These are phyloP conservation scores for Fagopyrum esculentum DNA, from an alignment of 148 eudicot species.

Conservation along the genomic window DNA sequence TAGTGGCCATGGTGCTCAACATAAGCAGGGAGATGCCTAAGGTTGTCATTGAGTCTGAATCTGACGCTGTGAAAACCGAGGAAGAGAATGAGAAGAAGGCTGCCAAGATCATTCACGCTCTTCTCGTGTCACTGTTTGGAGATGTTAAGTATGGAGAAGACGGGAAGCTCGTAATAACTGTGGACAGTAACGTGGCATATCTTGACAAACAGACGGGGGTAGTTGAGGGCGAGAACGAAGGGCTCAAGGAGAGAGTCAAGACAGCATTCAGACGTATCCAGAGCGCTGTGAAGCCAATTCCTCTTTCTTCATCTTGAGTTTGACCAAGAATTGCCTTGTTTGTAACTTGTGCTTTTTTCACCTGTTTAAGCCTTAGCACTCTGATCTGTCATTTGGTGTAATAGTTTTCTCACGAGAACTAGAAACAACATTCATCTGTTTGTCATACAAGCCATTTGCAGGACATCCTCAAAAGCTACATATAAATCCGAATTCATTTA, in stretches of 20 bases:
- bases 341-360: background rate
- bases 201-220: constrained; percentile 74
- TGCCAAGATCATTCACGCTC: constrained; percentile 59
- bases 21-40: constrained; percentile 81
- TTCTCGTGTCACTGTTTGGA: constrained; percentile 75
- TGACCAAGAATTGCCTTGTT: background rate
- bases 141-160: constrained; percentile 71
- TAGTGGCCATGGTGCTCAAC: constrained; percentile 77
- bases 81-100: constrained; percentile 65
- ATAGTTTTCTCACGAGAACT: no score
- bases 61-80: constrained; percentile 34
- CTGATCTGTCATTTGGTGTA: no score
- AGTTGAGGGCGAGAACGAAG: constrained; percentile 74
- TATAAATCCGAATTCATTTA: no score
- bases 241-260: constrained; percentile 69
- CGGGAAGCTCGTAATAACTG: constrained; percentile 63
- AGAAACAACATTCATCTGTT: no score
- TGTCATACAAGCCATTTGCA: no score
- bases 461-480: no score
- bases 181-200: constrained; percentile 61
- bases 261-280: constrained; percentile 55
- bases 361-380: background rate
- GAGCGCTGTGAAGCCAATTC: constrained; percentile 68
- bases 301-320: constrained; percentile 25
- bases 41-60: constrained; percentile 70